These are phyloP conservation scores for Cadophora sp. DNA, from an alignment of 2,329 filamentous ascomycete genomes.

Conservation along the genomic window DNA sequence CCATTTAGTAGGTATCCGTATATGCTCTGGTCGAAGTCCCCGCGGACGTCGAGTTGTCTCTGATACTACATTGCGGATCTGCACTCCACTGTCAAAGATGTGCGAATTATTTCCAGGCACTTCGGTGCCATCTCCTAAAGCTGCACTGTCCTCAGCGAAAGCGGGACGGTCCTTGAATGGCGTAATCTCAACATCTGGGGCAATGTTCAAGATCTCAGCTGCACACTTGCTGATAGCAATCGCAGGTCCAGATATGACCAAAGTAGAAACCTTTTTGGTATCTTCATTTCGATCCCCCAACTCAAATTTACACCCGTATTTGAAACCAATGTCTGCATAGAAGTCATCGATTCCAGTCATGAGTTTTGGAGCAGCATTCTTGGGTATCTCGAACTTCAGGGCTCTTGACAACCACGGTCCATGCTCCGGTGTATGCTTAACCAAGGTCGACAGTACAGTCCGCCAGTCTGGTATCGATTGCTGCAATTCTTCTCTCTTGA, in stretches of 20 bases:
- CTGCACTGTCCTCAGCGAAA: background rate
- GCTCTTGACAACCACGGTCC: constrained; percentile 34
- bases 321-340: constrained; percentile 34
- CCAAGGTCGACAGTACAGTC: constrained; percentile 30
- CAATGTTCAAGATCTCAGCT: constrained; percentile 33
- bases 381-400: constrained; percentile 31
- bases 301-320: constrained; percentile 34
- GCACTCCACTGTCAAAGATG: background rate
- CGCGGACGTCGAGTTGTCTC: background rate
- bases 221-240: constrained; percentile 32
- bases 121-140: background rate
- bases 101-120: background rate
- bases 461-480: constrained; percentile 38
- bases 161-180: constrained; percentile 4
- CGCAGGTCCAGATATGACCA: constrained; percentile 37
- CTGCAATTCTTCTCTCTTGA: constrained; percentile 13
- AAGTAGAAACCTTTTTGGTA: constrained; percentile 10
- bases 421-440: constrained; percentile 30
- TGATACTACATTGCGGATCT: background rate
- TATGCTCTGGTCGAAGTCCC: constrained; percentile 23
- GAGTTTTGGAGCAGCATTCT: constrained; percentile 17
- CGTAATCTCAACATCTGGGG: constrained; percentile 23
- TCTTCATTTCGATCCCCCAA: constrained; percentile 20
- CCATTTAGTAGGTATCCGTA: constrained; percentile 35
- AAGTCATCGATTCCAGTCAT: constrained; percentile 35